phyloP scores from a whole-genome alignment of 2,329 filamentous ascomycete genomes.

The Colletotrichum sp. region DNA sequence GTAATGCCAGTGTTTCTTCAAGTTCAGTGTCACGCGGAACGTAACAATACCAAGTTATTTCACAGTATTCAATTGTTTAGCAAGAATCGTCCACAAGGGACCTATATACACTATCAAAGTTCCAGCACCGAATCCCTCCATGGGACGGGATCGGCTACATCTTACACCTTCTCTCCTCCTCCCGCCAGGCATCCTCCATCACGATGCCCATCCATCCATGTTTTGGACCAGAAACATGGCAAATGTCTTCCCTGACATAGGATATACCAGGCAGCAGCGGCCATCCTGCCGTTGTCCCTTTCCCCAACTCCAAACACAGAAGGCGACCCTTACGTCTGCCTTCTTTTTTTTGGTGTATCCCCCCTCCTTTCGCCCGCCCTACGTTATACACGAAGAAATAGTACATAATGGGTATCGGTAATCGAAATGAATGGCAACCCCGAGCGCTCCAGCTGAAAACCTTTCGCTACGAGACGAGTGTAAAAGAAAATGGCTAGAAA shows the following conservation, averaged over 20 bases:
- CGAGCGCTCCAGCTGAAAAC: background rate
- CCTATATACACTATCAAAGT: background rate
- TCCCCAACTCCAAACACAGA: background rate
- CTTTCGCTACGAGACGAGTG: background rate
- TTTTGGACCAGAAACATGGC: background rate
- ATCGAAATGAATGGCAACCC: constrained; percentile 8
- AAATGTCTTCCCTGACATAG: background rate
- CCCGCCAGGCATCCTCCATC: background rate
- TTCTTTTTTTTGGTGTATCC: background rate
- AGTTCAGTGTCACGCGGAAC: background rate
- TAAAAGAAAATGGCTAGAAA: background rate
- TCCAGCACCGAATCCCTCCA: background rate
- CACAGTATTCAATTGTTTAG: background rate
- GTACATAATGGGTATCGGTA: constrained; percentile 17
- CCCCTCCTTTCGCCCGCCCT: background rate
- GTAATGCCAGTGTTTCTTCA: background rate
- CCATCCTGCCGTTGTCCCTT: background rate
- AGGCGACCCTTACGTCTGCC: background rate
- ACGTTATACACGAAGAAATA: constrained; percentile 11
- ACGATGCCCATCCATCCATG: background rate
- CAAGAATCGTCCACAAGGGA: background rate
- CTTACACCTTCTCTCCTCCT: background rate
- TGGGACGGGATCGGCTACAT: background rate
- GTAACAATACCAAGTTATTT: background rate
- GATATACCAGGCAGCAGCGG: background rate